A percentile compares a stretch with the other conserved stretches of the same genome.
These are phyloP conservation scores for Mrakiaceae sp. DNA, from an alignment of 1,284 basidiomycete genomes.

Conservation along the genomic window DNA sequence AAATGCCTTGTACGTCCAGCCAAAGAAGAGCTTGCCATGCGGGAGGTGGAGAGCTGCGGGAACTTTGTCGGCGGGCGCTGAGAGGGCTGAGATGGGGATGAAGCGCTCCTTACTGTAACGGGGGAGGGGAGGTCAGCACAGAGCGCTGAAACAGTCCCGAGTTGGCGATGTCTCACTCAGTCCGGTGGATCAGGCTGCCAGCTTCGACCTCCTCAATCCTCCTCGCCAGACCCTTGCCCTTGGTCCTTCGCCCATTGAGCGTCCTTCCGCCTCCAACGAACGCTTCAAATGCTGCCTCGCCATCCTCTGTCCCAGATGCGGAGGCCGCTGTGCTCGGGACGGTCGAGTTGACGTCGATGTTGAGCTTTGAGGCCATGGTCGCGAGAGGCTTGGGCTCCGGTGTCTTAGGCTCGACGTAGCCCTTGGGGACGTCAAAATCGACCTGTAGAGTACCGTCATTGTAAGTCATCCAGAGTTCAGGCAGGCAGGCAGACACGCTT, in stretches of 20 bases:
- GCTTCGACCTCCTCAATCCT: slow-evolving; percentile 67
- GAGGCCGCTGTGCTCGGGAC: slow-evolving; percentile 73
- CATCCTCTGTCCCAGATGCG: slow-evolving; percentile 40
- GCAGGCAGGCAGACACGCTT: no score
- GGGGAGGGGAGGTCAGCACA: not conserved
- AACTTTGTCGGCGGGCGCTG: slow-evolving; percentile 61
- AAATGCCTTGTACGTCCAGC: slow-evolving; percentile 66
- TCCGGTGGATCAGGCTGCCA: slow-evolving; percentile 74
- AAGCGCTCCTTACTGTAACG: slow-evolving; percentile 61
- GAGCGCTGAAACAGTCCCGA: slow-evolving; percentile 2
- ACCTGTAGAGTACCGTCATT: slow-evolving; percentile 46
- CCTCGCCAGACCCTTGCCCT: slow-evolving; percentile 79
- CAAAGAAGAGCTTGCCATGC: slow-evolving; percentile 88
- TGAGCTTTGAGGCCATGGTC: slow-evolving; percentile 95
- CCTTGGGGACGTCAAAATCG: slow-evolving; percentile 49
- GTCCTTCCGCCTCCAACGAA: slow-evolving; percentile 91
- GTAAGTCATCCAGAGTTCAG: slow-evolving; percentile 47
- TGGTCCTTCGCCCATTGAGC: slow-evolving; percentile 73
- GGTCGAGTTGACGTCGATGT: slow-evolving; percentile 77
- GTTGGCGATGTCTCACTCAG: slow-evolving; percentile 47
- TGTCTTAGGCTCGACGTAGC: slow-evolving; percentile 77
- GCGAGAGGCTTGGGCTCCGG: slow-evolving; percentile 66
- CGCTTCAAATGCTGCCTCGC: slow-evolving; percentile 56
- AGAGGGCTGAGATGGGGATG: slow-evolving; percentile 66
- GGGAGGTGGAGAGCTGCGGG: slow-evolving; percentile 85